Conservation (phyloP, 2,329 filamentous ascomycete genomes). For the Fusarium aywerte region DNA sequence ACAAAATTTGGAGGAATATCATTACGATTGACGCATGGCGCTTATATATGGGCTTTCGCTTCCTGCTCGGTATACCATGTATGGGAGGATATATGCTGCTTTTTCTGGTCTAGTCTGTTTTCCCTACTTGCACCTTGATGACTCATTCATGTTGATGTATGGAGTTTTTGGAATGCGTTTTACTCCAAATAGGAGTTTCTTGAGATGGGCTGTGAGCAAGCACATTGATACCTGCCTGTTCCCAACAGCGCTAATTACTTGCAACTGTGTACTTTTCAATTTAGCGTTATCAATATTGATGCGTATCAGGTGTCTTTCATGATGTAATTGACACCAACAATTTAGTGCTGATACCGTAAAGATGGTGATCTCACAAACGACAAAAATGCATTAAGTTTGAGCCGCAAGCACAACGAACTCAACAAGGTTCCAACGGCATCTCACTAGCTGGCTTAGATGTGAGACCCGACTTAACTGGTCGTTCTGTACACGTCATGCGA, state of each 20-base stretch:
- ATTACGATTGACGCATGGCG: slow-evolving; percentile 29
- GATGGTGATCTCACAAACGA: neutral
- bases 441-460: neutral
- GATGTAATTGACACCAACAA: slow-evolving; percentile 19
- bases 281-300: neutral
- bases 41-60: slow-evolving; percentile 28
- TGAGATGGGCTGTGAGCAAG: slow-evolving; percentile 19
- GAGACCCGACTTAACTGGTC: neutral
- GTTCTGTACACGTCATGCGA: slow-evolving; percentile 2
- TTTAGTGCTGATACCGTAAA: neutral
- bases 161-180: slow-evolving; percentile 28
- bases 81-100: slow-evolving; percentile 1
- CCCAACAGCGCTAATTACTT: slow-evolving; percentile 12
- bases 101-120: slow-evolving; percentile 19
- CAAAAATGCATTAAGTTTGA: slow-evolving; percentile 6
- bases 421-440: slow-evolving; percentile 1
- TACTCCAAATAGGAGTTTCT: slow-evolving; percentile 9
- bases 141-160: neutral
- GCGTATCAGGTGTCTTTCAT: neutral
- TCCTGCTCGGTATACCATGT: slow-evolving; percentile 12
- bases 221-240: slow-evolving; percentile 32
- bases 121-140: neutral
- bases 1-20: slow-evolving; percentile 22
- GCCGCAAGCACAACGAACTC: neutral
- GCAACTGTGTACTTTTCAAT: slow-evolving; percentile 2